phyloP scores from a whole-genome alignment of 108 stramenopile genomes.

The Schizochytrium sp. region DNA sequence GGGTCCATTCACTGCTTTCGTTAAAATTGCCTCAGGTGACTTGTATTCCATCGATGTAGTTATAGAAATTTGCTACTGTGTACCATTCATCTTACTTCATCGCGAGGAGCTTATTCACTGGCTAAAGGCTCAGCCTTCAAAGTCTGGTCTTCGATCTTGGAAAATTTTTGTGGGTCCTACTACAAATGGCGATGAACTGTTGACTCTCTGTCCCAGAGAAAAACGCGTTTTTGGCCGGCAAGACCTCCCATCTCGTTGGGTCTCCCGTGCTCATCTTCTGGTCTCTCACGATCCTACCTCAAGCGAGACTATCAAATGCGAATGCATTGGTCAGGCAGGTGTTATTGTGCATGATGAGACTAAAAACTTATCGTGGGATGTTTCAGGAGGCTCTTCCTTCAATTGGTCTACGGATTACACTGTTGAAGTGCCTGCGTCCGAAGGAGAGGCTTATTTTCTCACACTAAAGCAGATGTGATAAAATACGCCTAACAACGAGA shows the following conservation, averaged over 20 bases:
- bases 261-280: not conserved
- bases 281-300: not conserved
- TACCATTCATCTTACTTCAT: not conserved
- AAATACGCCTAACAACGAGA: too few relatives aligned
- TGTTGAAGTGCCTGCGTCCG: not conserved
- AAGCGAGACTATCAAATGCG: not conserved
- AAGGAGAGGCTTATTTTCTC: constrained; percentile 23
- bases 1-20: not conserved
- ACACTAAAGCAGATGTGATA: not conserved
- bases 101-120: not conserved
- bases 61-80: not conserved
- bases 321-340: not conserved
- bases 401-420: not conserved
- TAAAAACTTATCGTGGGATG: not conserved
- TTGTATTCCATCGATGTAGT: not conserved
- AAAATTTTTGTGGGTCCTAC: not conserved
- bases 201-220: not conserved
- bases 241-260: not conserved
- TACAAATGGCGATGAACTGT: not conserved
- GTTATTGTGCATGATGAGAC: constrained; percentile 15
- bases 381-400: not conserved
- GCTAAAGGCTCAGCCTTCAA: too few relatives aligned
- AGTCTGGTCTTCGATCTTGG: not conserved
- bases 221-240: not conserved
- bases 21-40: not conserved